phyloP scores from a whole-genome alignment of 768 basidiomycete species.

The Exsudoporus frostii region DNA sequence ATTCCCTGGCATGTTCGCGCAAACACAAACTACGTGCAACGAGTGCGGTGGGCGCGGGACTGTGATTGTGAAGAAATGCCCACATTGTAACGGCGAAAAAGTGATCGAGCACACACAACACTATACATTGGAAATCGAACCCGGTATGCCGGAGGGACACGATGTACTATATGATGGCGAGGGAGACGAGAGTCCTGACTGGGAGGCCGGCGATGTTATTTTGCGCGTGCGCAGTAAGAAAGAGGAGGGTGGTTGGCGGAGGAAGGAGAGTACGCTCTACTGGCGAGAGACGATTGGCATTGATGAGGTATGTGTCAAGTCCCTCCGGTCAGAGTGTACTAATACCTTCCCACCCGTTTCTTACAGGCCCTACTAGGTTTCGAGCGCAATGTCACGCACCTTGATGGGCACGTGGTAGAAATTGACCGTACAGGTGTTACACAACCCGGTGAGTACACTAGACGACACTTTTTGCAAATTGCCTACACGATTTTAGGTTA shows the following conservation, averaged over 20 bases:
- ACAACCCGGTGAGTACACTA: slow-evolving; percentile 67
- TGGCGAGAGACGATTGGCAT: slow-evolving; percentile 90
- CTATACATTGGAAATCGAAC: slow-evolving; percentile 81
- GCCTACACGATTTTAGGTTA: slow-evolving; percentile 48
- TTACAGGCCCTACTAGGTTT: slow-evolving; percentile 95
- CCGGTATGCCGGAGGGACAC: slow-evolving; percentile 90
- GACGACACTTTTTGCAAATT: not conserved
- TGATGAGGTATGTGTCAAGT: slow-evolving; percentile 59
- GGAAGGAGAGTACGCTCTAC: slow-evolving; percentile 89
- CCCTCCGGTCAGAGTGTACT: not conserved
- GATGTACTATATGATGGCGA: slow-evolving; percentile 96
- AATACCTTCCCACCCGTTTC: not conserved
- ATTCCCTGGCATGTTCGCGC: slow-evolving; percentile 95
- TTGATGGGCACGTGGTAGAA: slow-evolving; percentile 80
- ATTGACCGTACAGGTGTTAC: slow-evolving; percentile 78
- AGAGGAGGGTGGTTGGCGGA: slow-evolving; percentile 75
- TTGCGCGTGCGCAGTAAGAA: slow-evolving; percentile 78
- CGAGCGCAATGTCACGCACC: slow-evolving; percentile 83
- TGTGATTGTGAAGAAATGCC: slow-evolving; percentile 72
- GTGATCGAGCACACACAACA: slow-evolving; percentile 76
- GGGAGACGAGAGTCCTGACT: slow-evolving; percentile 93
- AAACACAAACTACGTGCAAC: slow-evolving; percentile 78
- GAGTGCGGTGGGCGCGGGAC: slow-evolving; percentile 84
- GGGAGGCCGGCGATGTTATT: slow-evolving; percentile 93
- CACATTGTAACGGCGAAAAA: slow-evolving; percentile 80